Base-by-base conservation (phyloP, 106 monocot genomes). In the Phalaenopsis equestris region DNA sequence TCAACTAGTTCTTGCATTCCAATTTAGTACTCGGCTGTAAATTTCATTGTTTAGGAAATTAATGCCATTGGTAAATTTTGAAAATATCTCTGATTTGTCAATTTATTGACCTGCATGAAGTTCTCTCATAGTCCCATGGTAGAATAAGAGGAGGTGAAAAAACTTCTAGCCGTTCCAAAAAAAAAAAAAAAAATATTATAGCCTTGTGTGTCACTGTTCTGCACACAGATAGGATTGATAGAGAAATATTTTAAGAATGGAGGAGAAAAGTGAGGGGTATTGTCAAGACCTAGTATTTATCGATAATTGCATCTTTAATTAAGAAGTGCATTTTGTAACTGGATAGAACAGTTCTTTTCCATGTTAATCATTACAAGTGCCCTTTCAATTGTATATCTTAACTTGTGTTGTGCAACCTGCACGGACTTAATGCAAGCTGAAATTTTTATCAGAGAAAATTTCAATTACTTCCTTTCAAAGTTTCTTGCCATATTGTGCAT, bases 31-130 rank as follows among this genome's bases (percentile, higher is more conserved):
- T 76, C 3, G 8, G 24, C 76, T 76, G 23, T 30, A 52, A 49
- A 76, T 76, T 14, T 76, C 23, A 10, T 57, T 81, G 41, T 19
- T 75, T 80, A 19, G 19, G 9, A 74, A 19, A 42, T 74, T 38
- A 74, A 45, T 74, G 1, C 42, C 74, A 43, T 74, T 42, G 19
- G 43, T 42, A 3, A 19, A 6, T 37, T 70, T 39, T 70, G 36
- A 70, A 39, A 70, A 39, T 30, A 37, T 14, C 1, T 38, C 39
- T 70, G 39, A 37, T 39, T 38, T 36, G 15, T 70, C 39, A 38
- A 16, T 1, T 70, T 70, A 70, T 70, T 39, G 70, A 15, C 70
- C 70, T 70, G 39, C 70, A 70, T 70, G 70, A 39, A 70, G 12
- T 42, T 74, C 74, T 45, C 74, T 45, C 42, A 42, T 74, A n/a